phyloP scores from a whole-genome alignment of 306 rosid species.

The Gillenia trifoliata region DNA sequence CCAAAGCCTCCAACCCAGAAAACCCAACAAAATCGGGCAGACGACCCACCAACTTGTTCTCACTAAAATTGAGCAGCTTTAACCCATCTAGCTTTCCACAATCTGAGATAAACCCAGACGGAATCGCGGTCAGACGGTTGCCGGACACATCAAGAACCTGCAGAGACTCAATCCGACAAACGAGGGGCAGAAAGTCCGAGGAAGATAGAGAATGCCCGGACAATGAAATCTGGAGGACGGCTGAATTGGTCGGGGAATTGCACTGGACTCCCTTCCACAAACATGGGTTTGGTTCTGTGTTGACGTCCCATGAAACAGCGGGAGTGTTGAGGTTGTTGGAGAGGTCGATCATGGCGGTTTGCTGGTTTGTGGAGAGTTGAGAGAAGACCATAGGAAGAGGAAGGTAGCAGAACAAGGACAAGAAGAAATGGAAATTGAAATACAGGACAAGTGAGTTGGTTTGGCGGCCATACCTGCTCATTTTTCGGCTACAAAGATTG shows the following conservation, averaged over 20 bases:
- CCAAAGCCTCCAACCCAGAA: constrained; percentile 47
- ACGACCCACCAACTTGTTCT: constrained; percentile 28
- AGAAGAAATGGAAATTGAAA: neutral
- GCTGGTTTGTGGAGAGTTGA: constrained; percentile 45
- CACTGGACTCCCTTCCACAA: constrained; percentile 62
- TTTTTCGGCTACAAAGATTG: too few relatives aligned
- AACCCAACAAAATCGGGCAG: constrained; percentile 64
- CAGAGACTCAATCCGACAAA: constrained; percentile 60
- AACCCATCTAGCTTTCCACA: constrained; percentile 52
- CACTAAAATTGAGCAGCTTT: constrained; percentile 48
- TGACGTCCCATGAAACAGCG: constrained; percentile 24
- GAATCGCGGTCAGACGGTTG: constrained; percentile 35
- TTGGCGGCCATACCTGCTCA: too few relatives aligned
- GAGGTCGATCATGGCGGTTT: constrained; percentile 34
- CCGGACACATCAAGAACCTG: constrained; percentile 53
- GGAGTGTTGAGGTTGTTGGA: constrained; percentile 12
- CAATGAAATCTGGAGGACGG: constrained; percentile 27
- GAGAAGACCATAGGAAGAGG: constrained; percentile 36
- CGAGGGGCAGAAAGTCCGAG: constrained; percentile 31
- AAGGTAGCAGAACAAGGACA: constrained; percentile 18
- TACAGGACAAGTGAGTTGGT: too few relatives aligned
- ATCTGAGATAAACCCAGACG: constrained; percentile 34
- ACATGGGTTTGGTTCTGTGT: constrained; percentile 44
- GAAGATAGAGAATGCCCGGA: constrained; percentile 37
- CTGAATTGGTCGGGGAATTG: constrained; percentile 14